Base-by-base conservation (phyloP, 352 stramenopile species). In the Halophytophthora polymorphica region DNA sequence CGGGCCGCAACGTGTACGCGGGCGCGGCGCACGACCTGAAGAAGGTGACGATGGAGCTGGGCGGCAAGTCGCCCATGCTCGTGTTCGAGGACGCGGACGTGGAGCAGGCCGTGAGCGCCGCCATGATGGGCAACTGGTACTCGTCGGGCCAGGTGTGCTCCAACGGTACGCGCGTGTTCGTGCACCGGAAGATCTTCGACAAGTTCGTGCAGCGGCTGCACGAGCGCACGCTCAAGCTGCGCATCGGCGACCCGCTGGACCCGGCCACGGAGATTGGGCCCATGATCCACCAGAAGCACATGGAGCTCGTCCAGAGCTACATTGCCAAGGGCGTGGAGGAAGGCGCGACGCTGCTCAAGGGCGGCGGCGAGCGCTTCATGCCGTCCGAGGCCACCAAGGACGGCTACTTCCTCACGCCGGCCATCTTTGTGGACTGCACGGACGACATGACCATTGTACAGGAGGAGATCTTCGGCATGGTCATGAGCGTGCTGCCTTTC, bases 131-230 rank as follows among this genome's bases (percentile, higher is more conserved):
- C 58, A 93, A 91, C 60, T 95, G 73, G 76, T 95, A 89, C 69
- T 93, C 83, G 23, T 88, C 75, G 7, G 87, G 87, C 1, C 90
- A 97, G 52, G 93, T 90, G 23, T 98, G 88, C 61, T 93, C 86
- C 14, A 92, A 92, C 45, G 90, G 88, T 45, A 96, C 87, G 46
- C 84, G 91, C 10, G 70, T 98, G 21, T 91, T 97, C 40, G 82
- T 98, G 22, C 87, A 97, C 33, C 66, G 70, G 8, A 53, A 55
- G n/a, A 73, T 98, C 28, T 88, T 74, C 44, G 83, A 96, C 37
- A 56, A 66, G 25, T 97, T 98, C 33, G 73, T 96, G 37, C 53
- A 72, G 34, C 55, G 73, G n/a, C 57, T 96, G n/a, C 78, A 94
- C 8, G 75, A 83, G 29, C 83, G 84, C 18, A 91, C 88, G 13